A percentile compares a stretch with the other conserved stretches of the same genome.
Evolutionary conservation across 768 basidiomycete species (phyloP).

Genomic region (Lactifluus subvellereus): DNA sequence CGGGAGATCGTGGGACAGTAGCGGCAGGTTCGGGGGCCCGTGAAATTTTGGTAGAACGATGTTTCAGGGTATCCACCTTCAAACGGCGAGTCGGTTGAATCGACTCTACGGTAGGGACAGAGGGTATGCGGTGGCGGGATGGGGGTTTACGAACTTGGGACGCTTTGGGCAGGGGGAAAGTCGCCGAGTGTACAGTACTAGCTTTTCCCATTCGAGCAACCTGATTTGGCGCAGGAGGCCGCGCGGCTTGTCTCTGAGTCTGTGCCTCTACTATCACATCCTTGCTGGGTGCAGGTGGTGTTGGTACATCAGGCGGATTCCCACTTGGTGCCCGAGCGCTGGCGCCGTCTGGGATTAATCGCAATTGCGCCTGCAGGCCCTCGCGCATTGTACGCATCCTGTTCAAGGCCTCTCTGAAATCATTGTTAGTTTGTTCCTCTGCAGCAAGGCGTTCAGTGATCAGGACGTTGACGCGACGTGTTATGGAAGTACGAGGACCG

Average conservation of each 20-base stretch:
- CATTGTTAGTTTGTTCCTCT: conserved; percentile 10
- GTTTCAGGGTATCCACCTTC: conserved; percentile 3
- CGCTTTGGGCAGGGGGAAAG: conserved; percentile 16
- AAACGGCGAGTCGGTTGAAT: conserved; percentile 2
- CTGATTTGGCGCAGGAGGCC: conserved; percentile 14
- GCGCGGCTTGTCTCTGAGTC: conserved; percentile 7
- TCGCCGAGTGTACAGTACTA: neutral
- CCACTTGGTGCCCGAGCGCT: conserved; percentile 14
- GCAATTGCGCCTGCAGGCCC: conserved; percentile 20
- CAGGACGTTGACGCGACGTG: conserved; percentile 15
- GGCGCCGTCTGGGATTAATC: conserved; percentile 4
- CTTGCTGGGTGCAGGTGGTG: conserved; percentile 18
- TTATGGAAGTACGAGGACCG: conserved; percentile 6
- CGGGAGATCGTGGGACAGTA: conserved; percentile 3
- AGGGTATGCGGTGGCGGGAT: conserved; percentile 5
- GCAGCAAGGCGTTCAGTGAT: conserved; percentile 22
- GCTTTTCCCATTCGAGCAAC: conserved; percentile 3
- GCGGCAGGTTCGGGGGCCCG: neutral
- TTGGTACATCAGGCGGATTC: neutral
- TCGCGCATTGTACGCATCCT: conserved; percentile 21
- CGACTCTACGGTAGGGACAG: neutral
- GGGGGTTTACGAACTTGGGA: conserved; percentile 6
- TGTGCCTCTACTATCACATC: conserved; percentile 15
- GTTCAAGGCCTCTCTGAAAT: conserved; percentile 19
- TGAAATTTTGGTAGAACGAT: neutral